These are phyloP conservation scores for Xylariaceae sp. DNA, from an alignment of 2,329 filamentous ascomycete genomes.

Conservation along the genomic window DNA sequence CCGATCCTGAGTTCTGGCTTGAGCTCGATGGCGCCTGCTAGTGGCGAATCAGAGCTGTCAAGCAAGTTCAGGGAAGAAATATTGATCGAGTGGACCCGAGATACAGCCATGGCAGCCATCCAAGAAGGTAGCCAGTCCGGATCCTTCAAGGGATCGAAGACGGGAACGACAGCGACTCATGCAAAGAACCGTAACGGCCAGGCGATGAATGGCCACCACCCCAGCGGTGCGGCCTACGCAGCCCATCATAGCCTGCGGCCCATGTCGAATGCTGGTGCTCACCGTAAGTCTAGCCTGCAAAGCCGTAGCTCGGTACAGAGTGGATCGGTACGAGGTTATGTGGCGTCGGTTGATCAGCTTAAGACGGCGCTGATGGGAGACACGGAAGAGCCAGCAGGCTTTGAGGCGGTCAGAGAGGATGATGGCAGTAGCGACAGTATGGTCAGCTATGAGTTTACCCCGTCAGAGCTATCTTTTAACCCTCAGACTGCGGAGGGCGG, in stretches of 20 bases:
- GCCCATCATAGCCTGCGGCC: constrained; percentile 50
- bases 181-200: constrained; percentile 52
- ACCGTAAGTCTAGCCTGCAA: constrained; percentile 49
- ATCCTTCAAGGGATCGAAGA: constrained; percentile 72
- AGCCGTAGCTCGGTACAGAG: constrained; percentile 45
- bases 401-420: constrained; percentile 36
- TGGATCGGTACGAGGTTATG: constrained; percentile 44
- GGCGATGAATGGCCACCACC: constrained; percentile 35
- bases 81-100: constrained; percentile 74
- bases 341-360: constrained; percentile 61
- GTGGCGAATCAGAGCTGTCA: constrained; percentile 57
- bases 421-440: constrained; percentile 62
- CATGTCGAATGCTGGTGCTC: constrained; percentile 40
- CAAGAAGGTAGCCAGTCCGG: constrained; percentile 66
- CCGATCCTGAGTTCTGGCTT: constrained; percentile 54
- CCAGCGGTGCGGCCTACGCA: constrained; percentile 43
- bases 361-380: constrained; percentile 58
- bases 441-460: constrained; percentile 64
- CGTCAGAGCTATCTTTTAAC: constrained; percentile 64
- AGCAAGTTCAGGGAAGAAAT: constrained; percentile 68
- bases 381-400: constrained; percentile 36
- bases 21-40: constrained; percentile 35
- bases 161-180: constrained; percentile 55
- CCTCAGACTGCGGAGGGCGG: constrained; percentile 32
- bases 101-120: constrained; percentile 64